These are phyloP conservation scores for Selenicereus undatus DNA, from an alignment of 148 eudicot species.

Conservation along the genomic window DNA sequence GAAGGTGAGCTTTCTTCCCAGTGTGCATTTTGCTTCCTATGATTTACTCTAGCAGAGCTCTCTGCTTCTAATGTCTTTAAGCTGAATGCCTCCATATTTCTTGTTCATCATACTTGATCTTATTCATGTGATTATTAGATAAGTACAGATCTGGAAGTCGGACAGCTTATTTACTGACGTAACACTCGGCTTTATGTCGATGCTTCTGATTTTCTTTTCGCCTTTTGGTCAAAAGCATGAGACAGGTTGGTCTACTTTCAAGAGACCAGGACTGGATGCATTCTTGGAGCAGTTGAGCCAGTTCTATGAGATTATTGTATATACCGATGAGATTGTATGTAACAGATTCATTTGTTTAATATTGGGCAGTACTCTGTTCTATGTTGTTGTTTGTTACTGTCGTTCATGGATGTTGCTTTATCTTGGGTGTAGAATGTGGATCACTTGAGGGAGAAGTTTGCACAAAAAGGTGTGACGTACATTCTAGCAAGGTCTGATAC, in stretches of 20 bases:
- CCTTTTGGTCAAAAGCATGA: conserved; percentile 47
- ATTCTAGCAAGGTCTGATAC: conserved; percentile 53
- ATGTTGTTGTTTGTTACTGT: not conserved
- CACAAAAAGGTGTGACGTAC: conserved; percentile 42
- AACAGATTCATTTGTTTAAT: not conserved
- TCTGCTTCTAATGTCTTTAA: not conserved
- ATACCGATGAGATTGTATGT: conserved; percentile 53
- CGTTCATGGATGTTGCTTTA: conserved; percentile 21
- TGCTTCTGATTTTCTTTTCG: conserved; percentile 11
- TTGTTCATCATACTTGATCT: not conserved
- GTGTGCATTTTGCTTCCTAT: not conserved
- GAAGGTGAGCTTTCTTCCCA: conserved; percentile 41
- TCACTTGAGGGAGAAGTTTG: conserved; percentile 44
- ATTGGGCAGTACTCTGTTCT: not conserved
- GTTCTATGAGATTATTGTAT: conserved; percentile 59
- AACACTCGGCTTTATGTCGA: not conserved
- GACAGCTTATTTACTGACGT: not conserved
- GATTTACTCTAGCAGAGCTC: not conserved
- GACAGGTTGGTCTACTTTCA: conserved; percentile 77
- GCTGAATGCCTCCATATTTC: not conserved
- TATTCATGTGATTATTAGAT: not conserved
- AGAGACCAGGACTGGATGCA: conserved; percentile 80
- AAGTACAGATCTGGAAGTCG: not conserved
- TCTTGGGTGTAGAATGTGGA: conserved; percentile 46
- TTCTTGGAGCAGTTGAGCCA: conserved; percentile 67